These are phyloP conservation scores for Durio zibethinus DNA, from an alignment of 345 rosid species.

Conservation along the genomic window DNA sequence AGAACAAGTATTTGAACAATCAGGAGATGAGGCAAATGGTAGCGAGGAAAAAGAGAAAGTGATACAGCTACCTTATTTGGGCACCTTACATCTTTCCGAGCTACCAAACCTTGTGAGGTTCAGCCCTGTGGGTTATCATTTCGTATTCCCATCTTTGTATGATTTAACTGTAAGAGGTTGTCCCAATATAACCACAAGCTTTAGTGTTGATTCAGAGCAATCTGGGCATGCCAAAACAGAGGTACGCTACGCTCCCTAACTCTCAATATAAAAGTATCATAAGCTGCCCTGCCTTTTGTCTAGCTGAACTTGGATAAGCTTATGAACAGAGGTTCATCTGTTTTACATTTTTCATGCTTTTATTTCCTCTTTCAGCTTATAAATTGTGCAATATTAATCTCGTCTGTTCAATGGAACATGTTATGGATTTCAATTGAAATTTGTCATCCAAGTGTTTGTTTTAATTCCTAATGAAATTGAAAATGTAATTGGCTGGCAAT, in stretches of 20 bases:
- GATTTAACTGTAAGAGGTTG: background rate
- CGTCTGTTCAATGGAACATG: too few relatives aligned
- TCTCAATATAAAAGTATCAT: too few relatives aligned
- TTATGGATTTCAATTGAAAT: too few relatives aligned
- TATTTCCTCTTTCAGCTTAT: too few relatives aligned
- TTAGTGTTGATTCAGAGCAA: background rate
- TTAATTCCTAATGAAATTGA: too few relatives aligned
- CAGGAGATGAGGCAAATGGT: background rate
- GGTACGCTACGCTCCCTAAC: too few relatives aligned
- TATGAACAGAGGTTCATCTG: too few relatives aligned
- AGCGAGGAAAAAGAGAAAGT: background rate
- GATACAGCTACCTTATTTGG: background rate
- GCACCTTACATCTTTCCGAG: fast-evolving
- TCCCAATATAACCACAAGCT: background rate
- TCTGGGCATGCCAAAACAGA: background rate
- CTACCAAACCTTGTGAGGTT: background rate
- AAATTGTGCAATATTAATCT: background rate
- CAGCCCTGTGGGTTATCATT: background rate
- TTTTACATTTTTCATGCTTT: too few relatives aligned
- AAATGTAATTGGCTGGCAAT: too few relatives aligned
- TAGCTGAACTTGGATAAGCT: too few relatives aligned
- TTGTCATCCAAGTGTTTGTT: too few relatives aligned
- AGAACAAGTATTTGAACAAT: background rate
- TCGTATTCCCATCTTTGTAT: background rate
- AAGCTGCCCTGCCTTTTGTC: too few relatives aligned